These are phyloP conservation scores for Alnus glutinosa DNA, from an alignment of 306 rosid species.

Conservation along the genomic window DNA sequence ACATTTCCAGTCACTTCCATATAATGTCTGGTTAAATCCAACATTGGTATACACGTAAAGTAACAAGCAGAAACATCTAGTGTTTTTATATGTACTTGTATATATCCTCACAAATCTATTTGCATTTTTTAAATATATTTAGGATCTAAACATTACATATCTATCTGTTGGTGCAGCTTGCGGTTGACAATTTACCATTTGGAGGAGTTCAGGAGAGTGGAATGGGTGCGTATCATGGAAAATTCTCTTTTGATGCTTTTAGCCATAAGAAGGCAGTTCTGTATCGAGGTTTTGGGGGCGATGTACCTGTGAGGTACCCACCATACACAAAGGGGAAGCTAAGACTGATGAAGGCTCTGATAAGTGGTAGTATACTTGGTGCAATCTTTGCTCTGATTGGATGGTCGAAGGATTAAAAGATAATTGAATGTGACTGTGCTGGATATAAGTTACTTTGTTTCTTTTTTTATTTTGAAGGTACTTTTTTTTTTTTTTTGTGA, in stretches of 20 bases:
- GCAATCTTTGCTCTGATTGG: slow-evolving; percentile 76
- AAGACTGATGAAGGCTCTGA: slow-evolving; percentile 70
- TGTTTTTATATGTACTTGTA: background rate
- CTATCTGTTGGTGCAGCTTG: slow-evolving; percentile 57
- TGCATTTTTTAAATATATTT: slow-evolving; percentile 1
- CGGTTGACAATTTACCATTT: slow-evolving; percentile 73
- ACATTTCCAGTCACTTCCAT: background rate
- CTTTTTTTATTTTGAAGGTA: slow-evolving; percentile 19
- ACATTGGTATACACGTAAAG: background rate
- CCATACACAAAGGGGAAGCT: slow-evolving; percentile 80
- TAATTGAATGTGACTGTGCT: slow-evolving; percentile 9
- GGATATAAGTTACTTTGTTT: slow-evolving; percentile 10
- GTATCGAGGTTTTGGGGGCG: slow-evolving; percentile 74
- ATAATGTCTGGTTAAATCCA: background rate
- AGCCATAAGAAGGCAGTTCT: slow-evolving; percentile 94
- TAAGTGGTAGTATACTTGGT: slow-evolving; percentile 60
- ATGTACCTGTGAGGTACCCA: slow-evolving; percentile 81
- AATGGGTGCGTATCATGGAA: slow-evolving; percentile 92
- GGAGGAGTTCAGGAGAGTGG: slow-evolving; percentile 99
- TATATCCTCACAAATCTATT: slow-evolving; percentile 2
- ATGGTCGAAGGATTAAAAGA: slow-evolving; percentile 45
- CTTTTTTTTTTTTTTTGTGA: slow-evolving; percentile 14
- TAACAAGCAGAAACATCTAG: background rate
- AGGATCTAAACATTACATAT: slow-evolving; percentile 1
- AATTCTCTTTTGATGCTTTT: slow-evolving; percentile 91